phyloP scores from a whole-genome alignment of 73 alveolate species.

The Urostyla sp. region DNA sequence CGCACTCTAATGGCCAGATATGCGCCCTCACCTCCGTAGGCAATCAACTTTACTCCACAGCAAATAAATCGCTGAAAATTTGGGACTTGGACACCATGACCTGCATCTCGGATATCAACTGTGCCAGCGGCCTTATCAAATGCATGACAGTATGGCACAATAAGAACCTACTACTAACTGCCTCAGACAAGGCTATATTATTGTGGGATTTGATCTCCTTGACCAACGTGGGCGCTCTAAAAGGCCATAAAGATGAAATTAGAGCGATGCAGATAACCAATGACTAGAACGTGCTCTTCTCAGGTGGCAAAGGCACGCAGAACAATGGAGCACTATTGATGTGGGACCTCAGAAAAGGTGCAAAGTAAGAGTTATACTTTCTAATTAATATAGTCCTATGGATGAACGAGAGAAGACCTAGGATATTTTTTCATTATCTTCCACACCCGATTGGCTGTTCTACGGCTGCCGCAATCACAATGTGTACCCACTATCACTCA shows the following conservation, averaged over 20 bases:
- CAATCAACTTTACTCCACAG: slow-evolving; percentile 69
- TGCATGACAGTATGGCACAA: slow-evolving; percentile 67
- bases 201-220: slow-evolving; percentile 80
- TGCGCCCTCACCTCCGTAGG: slow-evolving; percentile 73
- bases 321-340: slow-evolving; percentile 52
- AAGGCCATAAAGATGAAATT: slow-evolving; percentile 77
- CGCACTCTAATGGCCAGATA: slow-evolving; percentile 70
- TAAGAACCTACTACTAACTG: slow-evolving; percentile 68
- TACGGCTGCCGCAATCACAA: slow-evolving; percentile 72
- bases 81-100: slow-evolving; percentile 78
- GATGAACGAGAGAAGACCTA: slow-evolving; percentile 72
- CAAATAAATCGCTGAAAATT: slow-evolving; percentile 68
- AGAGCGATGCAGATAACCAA: slow-evolving; percentile 53
- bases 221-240: slow-evolving; percentile 55
- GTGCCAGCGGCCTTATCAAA: slow-evolving; percentile 61
- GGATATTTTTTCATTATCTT: slow-evolving; percentile 69
- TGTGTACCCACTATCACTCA: slow-evolving; percentile 48
- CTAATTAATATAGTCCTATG: slow-evolving; percentile 20
- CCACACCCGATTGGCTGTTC: slow-evolving; percentile 48
- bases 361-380: neutral
- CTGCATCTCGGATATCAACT: slow-evolving; percentile 60
- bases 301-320: slow-evolving; percentile 74
- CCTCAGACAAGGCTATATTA: slow-evolving; percentile 66
- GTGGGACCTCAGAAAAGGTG: slow-evolving; percentile 78
- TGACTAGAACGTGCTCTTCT: slow-evolving; percentile 49